A percentile compares a stretch with the other conserved stretches of the same genome.
Conservation (phyloP, 2,329 filamentous ascomycete genomes). For the Fusarium albidum region DNA sequence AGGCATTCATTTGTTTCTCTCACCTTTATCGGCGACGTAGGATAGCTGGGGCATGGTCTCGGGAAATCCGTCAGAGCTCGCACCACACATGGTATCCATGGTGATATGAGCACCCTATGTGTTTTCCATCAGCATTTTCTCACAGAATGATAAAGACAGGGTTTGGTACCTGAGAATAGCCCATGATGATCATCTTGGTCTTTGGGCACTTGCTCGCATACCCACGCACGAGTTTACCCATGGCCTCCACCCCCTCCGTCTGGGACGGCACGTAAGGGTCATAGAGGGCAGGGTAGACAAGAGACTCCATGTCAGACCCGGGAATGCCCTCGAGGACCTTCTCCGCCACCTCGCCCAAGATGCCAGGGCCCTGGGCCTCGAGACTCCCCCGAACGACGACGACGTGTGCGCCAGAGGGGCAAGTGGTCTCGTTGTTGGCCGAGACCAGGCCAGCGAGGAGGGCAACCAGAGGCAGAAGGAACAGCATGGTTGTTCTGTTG, state of each 20-base stretch:
- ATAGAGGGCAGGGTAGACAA: slow-evolving; percentile 32
- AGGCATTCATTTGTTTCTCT: neutral
- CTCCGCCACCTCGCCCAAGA: slow-evolving; percentile 24
- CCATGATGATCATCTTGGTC: slow-evolving; percentile 31
- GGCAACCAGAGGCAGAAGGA: slow-evolving; percentile 3
- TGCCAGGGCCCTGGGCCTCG: slow-evolving; percentile 29
- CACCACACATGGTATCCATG: slow-evolving; percentile 20
- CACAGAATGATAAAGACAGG: too few species aligned
- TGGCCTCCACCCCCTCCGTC: slow-evolving; percentile 16
- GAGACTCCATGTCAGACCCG: slow-evolving; percentile 28
- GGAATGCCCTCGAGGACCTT: slow-evolving; percentile 12
- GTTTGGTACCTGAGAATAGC: slow-evolving; percentile 26
- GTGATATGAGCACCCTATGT: slow-evolving; percentile 22
- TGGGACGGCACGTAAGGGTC: slow-evolving; percentile 31
- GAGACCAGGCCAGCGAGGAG: slow-evolving; percentile 9
- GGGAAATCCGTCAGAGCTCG: slow-evolving; percentile 20
- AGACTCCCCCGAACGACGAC: slow-evolving; percentile 32
- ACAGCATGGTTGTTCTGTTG: slow-evolving; percentile 12
- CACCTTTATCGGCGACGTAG: slow-evolving; percentile 10
- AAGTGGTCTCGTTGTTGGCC: slow-evolving; percentile 7
- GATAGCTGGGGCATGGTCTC: neutral
- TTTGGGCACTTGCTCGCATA: slow-evolving; percentile 26
- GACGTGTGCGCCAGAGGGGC: slow-evolving; percentile 29
- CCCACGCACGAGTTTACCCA: slow-evolving; percentile 15
- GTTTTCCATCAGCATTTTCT: neutral